Percentiles rank a stretch among this genome's conserved stretches.
Conservation (phyloP, 192 early-diverging fungal species). For the Ambispora gerdemannii region DNA sequence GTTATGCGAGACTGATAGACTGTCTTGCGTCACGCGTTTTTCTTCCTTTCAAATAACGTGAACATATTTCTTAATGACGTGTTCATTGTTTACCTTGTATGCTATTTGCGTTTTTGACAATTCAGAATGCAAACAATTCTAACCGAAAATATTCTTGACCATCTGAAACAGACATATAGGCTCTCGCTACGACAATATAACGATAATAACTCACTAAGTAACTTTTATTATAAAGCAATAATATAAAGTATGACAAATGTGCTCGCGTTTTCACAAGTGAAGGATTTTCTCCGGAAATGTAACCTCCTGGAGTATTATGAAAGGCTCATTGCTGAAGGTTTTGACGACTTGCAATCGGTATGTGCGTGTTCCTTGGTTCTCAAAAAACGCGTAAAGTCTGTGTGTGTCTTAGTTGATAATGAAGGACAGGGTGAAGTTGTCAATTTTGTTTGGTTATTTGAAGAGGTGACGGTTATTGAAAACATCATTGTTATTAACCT, state of each 20-base stretch:
- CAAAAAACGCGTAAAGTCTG: too few relatives aligned
- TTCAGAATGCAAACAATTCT: not conserved
- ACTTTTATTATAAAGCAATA: not conserved
- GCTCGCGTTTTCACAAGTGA: conserved; percentile 3
- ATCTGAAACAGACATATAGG: not conserved
- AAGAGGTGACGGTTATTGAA: too few relatives aligned
- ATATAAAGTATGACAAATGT: conserved; percentile 1
- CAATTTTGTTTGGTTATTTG: too few relatives aligned
- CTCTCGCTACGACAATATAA: not conserved
- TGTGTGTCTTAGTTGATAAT: too few relatives aligned
- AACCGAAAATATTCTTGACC: not conserved
- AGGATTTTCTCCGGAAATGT: conserved; percentile 26
- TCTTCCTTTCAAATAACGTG: too few relatives aligned
- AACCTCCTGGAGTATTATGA: conserved; percentile 37
- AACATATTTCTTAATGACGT: too few relatives aligned
- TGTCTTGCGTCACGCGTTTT: too few relatives aligned
- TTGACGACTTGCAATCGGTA: conserved; percentile 43
- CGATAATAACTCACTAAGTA: too few relatives aligned
- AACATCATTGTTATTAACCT: too few relatives aligned
- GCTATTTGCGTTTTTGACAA: not conserved
- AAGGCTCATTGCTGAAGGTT: conserved; percentile 40
- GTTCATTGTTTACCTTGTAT: not conserved
- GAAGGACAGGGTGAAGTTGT: too few relatives aligned
- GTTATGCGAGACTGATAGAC: too few relatives aligned
- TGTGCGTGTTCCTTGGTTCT: conserved; percentile 1